These are phyloP conservation scores for Ocimum tenuiflorum DNA, from an alignment of 257 asterid genomes.

Conservation along the genomic window DNA sequence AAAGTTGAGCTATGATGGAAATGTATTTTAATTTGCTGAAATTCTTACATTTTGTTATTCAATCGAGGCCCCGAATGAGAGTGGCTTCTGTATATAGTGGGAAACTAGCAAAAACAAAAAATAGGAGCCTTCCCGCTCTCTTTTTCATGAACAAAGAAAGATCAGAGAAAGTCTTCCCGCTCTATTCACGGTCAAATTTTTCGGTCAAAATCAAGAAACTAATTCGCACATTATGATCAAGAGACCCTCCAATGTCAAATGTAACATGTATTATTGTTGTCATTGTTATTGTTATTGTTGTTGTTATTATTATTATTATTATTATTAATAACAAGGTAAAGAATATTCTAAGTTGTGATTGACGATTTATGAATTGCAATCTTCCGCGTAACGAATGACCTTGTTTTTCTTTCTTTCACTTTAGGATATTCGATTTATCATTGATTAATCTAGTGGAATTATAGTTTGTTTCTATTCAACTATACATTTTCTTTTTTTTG, in stretches of 20 bases:
- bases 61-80: slow-evolving; percentile 67
- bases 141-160: too few species aligned
- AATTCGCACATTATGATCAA: slow-evolving; percentile 16
- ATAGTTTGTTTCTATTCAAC: background rate
- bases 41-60: slow-evolving; percentile 30
- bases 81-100: slow-evolving; percentile 78
- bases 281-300: background rate
- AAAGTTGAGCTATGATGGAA: slow-evolving; percentile 56
- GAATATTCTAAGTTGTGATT: slow-evolving; percentile 22
- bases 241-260: slow-evolving; percentile 23
- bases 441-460: slow-evolving; percentile 28
- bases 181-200: background rate
- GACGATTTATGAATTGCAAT: slow-evolving; percentile 5
- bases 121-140: background rate
- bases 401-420: background rate
- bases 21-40: background rate
- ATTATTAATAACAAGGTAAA: slow-evolving; percentile 28
- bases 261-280: slow-evolving; percentile 23
- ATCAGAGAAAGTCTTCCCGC: background rate
- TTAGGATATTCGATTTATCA: slow-evolving; percentile 28
- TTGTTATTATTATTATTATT: background rate
- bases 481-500: too few species aligned
- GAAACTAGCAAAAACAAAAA: slow-evolving; percentile 16
- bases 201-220: slow-evolving; percentile 10
- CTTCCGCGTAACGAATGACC: slow-evolving; percentile 27